Evolutionary conservation across 352 stramenopile species (phyloP).

Genomic region (Phytopythium litorale): DNA sequence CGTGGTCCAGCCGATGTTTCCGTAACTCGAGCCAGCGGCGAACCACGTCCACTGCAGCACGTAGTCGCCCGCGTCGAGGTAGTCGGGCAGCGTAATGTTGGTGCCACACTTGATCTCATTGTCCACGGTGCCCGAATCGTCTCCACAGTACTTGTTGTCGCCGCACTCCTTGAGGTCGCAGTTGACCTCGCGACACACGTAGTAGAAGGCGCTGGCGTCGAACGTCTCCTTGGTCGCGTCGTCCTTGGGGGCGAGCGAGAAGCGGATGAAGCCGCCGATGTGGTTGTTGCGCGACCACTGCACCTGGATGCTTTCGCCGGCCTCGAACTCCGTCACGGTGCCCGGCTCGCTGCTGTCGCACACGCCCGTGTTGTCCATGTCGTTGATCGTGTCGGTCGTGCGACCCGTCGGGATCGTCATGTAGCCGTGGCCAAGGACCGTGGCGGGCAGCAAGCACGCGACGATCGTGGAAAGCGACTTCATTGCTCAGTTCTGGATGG

Average conservation of each 20-base stretch:
- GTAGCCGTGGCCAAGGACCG: slow-evolving; percentile 5
- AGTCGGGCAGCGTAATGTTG: slow-evolving; percentile 48
- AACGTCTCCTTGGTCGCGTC: slow-evolving; percentile 36
- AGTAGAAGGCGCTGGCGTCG: slow-evolving; percentile 50
- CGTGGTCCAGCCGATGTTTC: slow-evolving; percentile 47
- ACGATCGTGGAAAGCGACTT: background rate
- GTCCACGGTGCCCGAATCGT: slow-evolving; percentile 20
- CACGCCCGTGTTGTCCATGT: slow-evolving; percentile 10
- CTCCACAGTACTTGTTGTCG: slow-evolving; percentile 36
- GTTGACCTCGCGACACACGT: slow-evolving; percentile 49
- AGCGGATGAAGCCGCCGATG: slow-evolving; percentile 39
- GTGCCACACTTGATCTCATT: slow-evolving; percentile 37
- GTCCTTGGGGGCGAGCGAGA: slow-evolving; percentile 33
- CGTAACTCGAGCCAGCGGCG: slow-evolving; percentile 39
- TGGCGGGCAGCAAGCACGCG: slow-evolving; percentile 1
- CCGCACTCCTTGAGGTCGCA: slow-evolving; percentile 34
- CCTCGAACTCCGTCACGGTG: slow-evolving; percentile 14
- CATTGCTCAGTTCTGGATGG: background rate
- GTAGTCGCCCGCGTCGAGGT: slow-evolving; percentile 42
- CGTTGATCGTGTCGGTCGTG: slow-evolving; percentile 9
- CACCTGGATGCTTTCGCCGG: slow-evolving; percentile 32
- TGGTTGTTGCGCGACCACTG: slow-evolving; percentile 37
- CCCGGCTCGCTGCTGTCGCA: slow-evolving; percentile 5
- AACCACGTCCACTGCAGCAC: slow-evolving; percentile 62
- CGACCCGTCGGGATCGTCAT: slow-evolving; percentile 9